phyloP scores from a whole-genome alignment of 2,329 filamentous ascomycete genomes.

The Phialocephala sp. region DNA sequence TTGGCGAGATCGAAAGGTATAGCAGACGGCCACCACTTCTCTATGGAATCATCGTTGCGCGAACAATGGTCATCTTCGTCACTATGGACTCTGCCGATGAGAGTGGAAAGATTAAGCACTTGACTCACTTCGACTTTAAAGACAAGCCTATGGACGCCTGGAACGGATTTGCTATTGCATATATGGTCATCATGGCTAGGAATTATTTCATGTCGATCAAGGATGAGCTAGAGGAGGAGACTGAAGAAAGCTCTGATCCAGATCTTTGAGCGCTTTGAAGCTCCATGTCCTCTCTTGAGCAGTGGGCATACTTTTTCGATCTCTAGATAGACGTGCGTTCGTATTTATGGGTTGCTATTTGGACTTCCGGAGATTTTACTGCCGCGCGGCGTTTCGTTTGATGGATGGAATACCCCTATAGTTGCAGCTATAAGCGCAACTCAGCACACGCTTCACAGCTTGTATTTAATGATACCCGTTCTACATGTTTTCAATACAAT shows the following conservation, averaged over 20 bases:
- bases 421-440: slow-evolving; percentile 15
- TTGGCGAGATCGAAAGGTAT: slow-evolving; percentile 35
- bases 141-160: slow-evolving; percentile 42
- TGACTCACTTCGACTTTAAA: slow-evolving; percentile 41
- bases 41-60: slow-evolving; percentile 43
- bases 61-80: slow-evolving; percentile 38
- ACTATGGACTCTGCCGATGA: slow-evolving; percentile 41
- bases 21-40: slow-evolving; percentile 39
- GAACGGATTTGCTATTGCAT: slow-evolving; percentile 44
- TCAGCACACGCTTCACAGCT: slow-evolving; percentile 12
- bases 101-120: slow-evolving; percentile 34
- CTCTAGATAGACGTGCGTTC: neutral
- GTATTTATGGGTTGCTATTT: neutral
- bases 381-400: slow-evolving; percentile 8
- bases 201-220: slow-evolving; percentile 42
- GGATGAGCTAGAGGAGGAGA: slow-evolving; percentile 38
- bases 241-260: slow-evolving; percentile 28
- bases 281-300: neutral
- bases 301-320: neutral
- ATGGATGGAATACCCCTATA: slow-evolving; percentile 20
- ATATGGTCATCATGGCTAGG: slow-evolving; percentile 39
- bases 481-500: slow-evolving; percentile 5
- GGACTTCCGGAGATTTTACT: neutral
- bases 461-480: slow-evolving; percentile 24
- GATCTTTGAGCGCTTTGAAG: slow-evolving; percentile 27